Conservation (phyloP, 495 filamentous ascomycete species). For the Penicillium soppii region DNA sequence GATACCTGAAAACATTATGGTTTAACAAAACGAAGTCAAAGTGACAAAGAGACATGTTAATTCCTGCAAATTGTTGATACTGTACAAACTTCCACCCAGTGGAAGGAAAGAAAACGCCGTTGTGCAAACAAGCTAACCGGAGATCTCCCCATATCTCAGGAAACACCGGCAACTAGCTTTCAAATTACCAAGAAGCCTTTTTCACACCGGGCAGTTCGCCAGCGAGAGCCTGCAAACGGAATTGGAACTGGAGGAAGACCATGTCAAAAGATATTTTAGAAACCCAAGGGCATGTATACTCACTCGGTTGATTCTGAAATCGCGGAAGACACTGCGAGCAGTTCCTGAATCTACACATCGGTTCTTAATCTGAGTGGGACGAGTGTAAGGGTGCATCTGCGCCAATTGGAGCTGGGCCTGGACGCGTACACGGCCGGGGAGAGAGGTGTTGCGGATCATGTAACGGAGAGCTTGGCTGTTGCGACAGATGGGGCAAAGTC, state of each 20-base stretch:
- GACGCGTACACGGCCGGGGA: conserved; percentile 76
- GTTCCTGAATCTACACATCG: conserved; percentile 87
- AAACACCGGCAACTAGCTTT: conserved; percentile 1
- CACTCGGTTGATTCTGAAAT: conserved; percentile 90
- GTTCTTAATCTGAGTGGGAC: conserved; percentile 89
- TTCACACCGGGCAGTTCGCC: conserved; percentile 89
- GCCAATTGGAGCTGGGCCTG: conserved; percentile 90
- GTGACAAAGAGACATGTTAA: not conserved
- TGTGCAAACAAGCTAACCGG: conserved; percentile 22
- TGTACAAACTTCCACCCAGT: conserved; percentile 31
- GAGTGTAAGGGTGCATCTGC: conserved; percentile 92
- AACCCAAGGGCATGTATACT: conserved; percentile 31
- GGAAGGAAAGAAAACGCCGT: conserved; percentile 34
- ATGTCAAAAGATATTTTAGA: conserved; percentile 24
- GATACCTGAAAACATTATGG: too few species aligned
- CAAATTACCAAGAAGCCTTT: conserved; percentile 85
- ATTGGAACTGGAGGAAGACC: conserved; percentile 67
- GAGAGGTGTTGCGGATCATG: conserved; percentile 85
- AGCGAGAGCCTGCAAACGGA: conserved; percentile 82
- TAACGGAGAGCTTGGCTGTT: conserved; percentile 92
- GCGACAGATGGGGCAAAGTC: not conserved
- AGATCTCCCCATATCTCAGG: conserved; percentile 13
- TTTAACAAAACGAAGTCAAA: too few species aligned
- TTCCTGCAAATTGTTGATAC: conserved; percentile 21
- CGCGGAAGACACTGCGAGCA: conserved; percentile 78